Evolutionary conservation across 768 basidiomycete genomes (phyloP), one percentile per base, ranked within the genome.

Genomic region (Termitomyces sp.): DNA sequence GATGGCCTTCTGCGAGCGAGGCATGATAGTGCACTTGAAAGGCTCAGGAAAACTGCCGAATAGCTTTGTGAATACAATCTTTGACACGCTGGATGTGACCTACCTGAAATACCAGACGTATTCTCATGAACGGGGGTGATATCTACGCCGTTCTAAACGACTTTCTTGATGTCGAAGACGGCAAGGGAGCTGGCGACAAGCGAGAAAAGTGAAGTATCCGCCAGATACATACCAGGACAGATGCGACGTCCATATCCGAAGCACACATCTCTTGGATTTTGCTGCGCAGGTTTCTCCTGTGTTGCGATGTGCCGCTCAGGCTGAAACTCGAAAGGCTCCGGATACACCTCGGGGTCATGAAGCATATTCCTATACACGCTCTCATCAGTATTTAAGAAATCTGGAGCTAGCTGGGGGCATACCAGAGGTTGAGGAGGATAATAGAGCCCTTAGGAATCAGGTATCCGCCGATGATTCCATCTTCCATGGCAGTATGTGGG

Each of bases 221-320:
- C 83, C 52, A 84, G 72, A 60, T 80, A 69, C 71, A 79, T 65
- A 0, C 82, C 82, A 35, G 75, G 77, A 56, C 79, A 79, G 25
- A 75, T 68, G 1, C 78, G 75, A 19, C 81, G 74, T 17, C 78
- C 80, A 50, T 71, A 82, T 1, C 81, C 81, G 58, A 82, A 82
- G 56, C 72, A 75, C 1, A 73, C 53, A 0, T 65, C 69, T 7
- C 75, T 70, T 0, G 80, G 80, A 57, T 81, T 76, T 0, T 64
- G 64, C 60, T 78, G 74, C 1, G 71, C 68, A 9, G 62, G 57
- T 23, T 70, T 69, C 5, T 60, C 68, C 29, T 66, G 57, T 5
- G 64, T 61, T 14, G 68, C 65, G 12, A 82, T 68, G 63, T 74
- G 72, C 3, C 82, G 74, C 34, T 76, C 72, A 0, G 83, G 83